phyloP scores from a whole-genome alignment of 1,139 yeast genomes.

The Geotrichum aggregatum region DNA sequence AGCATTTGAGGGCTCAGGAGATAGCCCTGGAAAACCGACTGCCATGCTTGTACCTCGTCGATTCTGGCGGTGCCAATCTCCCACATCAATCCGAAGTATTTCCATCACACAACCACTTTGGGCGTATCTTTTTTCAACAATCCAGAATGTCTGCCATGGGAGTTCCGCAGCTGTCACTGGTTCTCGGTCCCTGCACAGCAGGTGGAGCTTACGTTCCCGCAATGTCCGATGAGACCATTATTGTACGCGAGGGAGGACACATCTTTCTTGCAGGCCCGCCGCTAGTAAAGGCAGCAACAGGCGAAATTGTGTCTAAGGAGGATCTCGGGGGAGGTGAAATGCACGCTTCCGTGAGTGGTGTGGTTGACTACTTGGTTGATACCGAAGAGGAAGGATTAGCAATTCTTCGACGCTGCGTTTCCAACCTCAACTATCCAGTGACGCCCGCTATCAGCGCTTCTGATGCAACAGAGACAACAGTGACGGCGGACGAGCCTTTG shows the following conservation, averaged over 20 bases:
- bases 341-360: conserved; percentile 38
- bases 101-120: conserved; percentile 40
- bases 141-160: conserved; percentile 37
- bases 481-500: conserved; percentile 32
- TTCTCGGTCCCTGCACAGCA: conserved; percentile 41
- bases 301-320: conserved; percentile 38
- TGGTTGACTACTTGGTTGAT: conserved; percentile 37
- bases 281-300: conserved; percentile 40
- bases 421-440: conserved; percentile 32
- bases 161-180: conserved; percentile 38
- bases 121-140: conserved; percentile 38
- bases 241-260: conserved; percentile 38
- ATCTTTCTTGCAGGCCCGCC: conserved; percentile 41
- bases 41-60: conserved; percentile 37
- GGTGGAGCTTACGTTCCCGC: conserved; percentile 42
- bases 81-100: conserved; percentile 40
- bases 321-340: conserved; percentile 40
- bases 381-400: conserved; percentile 39
- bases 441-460: conserved; percentile 17
- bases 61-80: conserved; percentile 40
- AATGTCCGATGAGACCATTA: conserved; percentile 39
- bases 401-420: conserved; percentile 33
- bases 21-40: conserved; percentile 37
- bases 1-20: conserved; percentile 38
- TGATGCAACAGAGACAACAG: conserved; percentile 6